Base-by-base conservation (phyloP, 768 basidiomycete genomes). In the Amanita molliuscula region DNA sequence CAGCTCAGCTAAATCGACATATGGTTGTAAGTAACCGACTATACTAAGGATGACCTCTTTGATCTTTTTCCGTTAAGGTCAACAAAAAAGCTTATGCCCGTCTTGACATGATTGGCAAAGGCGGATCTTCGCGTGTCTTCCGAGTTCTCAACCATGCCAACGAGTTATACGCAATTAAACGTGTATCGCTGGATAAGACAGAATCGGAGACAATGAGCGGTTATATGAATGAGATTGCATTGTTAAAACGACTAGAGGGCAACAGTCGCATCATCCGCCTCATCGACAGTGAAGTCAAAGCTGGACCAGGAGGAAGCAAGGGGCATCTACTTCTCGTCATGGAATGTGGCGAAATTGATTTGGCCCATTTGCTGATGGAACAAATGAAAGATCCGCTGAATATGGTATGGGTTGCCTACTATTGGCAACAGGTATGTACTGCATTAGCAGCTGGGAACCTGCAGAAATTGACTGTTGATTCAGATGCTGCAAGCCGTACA, bases 401-500 rank as follows among this genome's bases (percentile, higher is more conserved):
- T 65, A 86, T 94, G 78, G 87, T 94, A 50, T 95, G 94, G 80
- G 78, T 97, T 28, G 82, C 90, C 15, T 88, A 92, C 62, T 95
- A 92, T 60, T 99, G 94, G 92, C 88, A 96, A 61, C 95, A 98
- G 79, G 93, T 90, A 53, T 21, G 75, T 63, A 15, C 5, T 23
- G 15, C 0, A 28, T 16, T 21, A 29, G n/a, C 2, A 2, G 31
- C 38, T 26, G 26, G 21, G n/a, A n/a, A n/a, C n/a, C 28, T 15
- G 6, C 37, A 18, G 28, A 48, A 33, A 15, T 33, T 4, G 18
- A 48, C 0, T 38, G 25, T 29, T 48, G 18, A 3, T 34, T 6
- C 60, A 97, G 94, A 99, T 99, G 92, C 70, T 99, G 44, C 84
- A 96, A 73, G 94, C 94, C 0, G 95, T 99, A n/a, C 88, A 96